A percentile compares a stretch with the other conserved stretches of the same genome.
These are phyloP conservation scores for Fusarium neocosmosporiellum DNA, from an alignment of 2,329 filamentous ascomycete genomes.

Conservation along the genomic window DNA sequence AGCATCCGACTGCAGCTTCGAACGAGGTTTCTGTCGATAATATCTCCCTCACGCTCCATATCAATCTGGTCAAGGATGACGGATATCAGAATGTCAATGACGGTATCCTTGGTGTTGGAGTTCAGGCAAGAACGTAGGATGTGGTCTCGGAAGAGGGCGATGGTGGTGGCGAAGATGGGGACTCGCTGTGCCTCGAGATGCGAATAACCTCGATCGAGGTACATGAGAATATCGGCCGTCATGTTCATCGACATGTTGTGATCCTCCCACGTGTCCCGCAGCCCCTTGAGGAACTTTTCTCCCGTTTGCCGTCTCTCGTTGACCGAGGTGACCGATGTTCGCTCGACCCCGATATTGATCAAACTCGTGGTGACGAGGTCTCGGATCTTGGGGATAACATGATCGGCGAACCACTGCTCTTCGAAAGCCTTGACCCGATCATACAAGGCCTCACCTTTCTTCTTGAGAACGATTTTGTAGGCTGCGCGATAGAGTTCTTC, in stretches of 20 bases:
- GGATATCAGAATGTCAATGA: conserved; percentile 80
- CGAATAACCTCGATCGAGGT: conserved; percentile 89
- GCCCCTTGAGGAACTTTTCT: conserved; percentile 81
- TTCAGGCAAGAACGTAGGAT: conserved; percentile 74
- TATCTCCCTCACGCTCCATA: conserved; percentile 91
- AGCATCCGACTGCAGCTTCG: conserved; percentile 90
- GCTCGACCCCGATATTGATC: conserved; percentile 68
- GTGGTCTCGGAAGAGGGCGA: conserved; percentile 88
- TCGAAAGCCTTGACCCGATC: conserved; percentile 84
- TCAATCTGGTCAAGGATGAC: conserved; percentile 91
- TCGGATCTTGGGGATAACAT: conserved; percentile 78
- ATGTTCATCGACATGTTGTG: conserved; percentile 96
- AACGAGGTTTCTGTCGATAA: conserved; percentile 85
- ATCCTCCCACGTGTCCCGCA: conserved; percentile 86
- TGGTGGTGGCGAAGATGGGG: conserved; percentile 85
- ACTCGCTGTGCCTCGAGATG: conserved; percentile 73
- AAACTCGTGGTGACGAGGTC: conserved; percentile 78
- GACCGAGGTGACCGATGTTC: conserved; percentile 68
- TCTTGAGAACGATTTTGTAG: conserved; percentile 93
- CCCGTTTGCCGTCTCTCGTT: conserved; percentile 84
- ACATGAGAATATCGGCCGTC: conserved; percentile 97
- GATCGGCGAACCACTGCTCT: conserved; percentile 78
- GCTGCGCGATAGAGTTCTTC: conserved; percentile 94
- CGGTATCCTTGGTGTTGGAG: conserved; percentile 58
- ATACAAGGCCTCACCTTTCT: conserved; percentile 86